Percentiles rank a stretch among this genome's conserved stretches.
These are phyloP conservation scores for Priceomyces haplophilus DNA, from an alignment of 805 yeast genomes.

Conservation along the genomic window DNA sequence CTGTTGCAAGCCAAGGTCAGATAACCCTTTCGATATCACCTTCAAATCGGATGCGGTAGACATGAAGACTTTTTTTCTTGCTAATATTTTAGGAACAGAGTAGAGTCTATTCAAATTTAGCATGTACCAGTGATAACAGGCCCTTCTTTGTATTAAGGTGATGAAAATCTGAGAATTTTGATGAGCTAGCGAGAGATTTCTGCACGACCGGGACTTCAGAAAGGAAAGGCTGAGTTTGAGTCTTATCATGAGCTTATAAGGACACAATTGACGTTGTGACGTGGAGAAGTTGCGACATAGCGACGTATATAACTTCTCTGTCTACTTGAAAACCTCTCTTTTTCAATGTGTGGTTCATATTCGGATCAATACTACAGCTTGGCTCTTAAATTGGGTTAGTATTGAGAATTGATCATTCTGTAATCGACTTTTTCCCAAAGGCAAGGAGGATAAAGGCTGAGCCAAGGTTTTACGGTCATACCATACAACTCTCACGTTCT, in stretches of 20 bases:
- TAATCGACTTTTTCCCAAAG: too few species aligned
- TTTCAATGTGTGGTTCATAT: too few species aligned
- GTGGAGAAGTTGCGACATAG: too few species aligned
- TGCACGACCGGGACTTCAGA: not conserved
- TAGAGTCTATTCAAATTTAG: constrained; percentile 5
- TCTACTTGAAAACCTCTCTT: too few species aligned
- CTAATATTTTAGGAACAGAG: not conserved
- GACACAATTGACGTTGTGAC: too few species aligned
- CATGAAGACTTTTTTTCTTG: constrained; percentile 4
- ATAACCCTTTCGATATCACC: constrained; percentile 33
- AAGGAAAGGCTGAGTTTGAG: not conserved
- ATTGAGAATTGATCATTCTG: too few species aligned
- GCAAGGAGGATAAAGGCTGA: too few species aligned
- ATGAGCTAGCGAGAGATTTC: not conserved
- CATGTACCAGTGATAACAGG: constrained; percentile 3
- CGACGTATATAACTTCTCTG: too few species aligned
- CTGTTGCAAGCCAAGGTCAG: constrained; percentile 32
- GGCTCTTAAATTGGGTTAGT: too few species aligned
- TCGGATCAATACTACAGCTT: too few species aligned
- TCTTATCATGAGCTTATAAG: not conserved
- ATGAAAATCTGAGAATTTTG: not conserved
- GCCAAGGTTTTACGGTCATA: too few species aligned
- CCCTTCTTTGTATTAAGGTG: not conserved
- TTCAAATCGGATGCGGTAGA: constrained; percentile 15
- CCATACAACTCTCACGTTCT: too few species aligned